A percentile compares a stretch with the other conserved stretches of the same genome.
Conservation (phyloP, 257 asterid genomes). For the Solanum megistacrolobum region DNA sequence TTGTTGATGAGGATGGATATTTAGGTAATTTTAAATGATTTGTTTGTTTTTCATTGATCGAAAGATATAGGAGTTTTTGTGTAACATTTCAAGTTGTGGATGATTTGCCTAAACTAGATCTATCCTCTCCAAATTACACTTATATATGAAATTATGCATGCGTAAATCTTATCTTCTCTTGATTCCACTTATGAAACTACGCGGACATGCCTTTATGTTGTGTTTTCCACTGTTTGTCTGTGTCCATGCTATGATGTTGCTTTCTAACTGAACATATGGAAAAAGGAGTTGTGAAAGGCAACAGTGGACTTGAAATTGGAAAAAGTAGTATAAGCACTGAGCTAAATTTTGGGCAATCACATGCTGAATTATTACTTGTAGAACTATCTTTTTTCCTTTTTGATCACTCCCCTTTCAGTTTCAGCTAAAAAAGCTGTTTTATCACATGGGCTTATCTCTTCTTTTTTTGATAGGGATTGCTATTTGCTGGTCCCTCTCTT, state of each 20-base stretch:
- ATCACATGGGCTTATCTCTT: slow-evolving; percentile 28
- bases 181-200: background rate
- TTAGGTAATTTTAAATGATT: too few species aligned
- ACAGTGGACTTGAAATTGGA: background rate
- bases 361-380: background rate
- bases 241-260: background rate
- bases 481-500: slow-evolving; percentile 2
- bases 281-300: background rate
- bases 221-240: background rate
- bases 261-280: background rate
- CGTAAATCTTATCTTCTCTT: too few species aligned
- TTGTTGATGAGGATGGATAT: too few species aligned
- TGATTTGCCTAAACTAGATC: too few species aligned
- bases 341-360: slow-evolving; percentile 7
- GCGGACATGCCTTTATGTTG: background rate
- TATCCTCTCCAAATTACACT: too few species aligned
- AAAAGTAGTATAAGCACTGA: background rate
- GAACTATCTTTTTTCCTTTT: background rate
- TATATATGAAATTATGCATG: too few species aligned
- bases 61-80: too few species aligned
- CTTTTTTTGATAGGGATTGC: background rate
- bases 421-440: slow-evolving; percentile 20
- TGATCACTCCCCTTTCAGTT: background rate
- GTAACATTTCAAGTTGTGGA: too few species aligned
- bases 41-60: too few species aligned